Base-by-base conservation (phyloP, 1,284 basidiomycete genomes). In the Fistulinella cinereoalba region DNA sequence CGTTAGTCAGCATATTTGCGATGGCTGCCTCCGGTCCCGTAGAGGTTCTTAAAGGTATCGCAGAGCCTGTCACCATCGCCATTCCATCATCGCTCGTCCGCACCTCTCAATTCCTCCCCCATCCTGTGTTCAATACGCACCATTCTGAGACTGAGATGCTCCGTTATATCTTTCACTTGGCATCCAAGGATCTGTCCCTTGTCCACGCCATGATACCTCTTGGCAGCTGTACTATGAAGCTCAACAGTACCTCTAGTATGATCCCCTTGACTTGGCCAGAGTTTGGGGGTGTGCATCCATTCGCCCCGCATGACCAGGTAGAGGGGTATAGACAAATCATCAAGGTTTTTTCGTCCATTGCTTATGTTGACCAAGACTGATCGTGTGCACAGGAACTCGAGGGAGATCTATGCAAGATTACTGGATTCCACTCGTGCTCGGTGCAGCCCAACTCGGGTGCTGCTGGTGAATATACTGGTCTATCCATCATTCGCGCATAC, bases 141-240 rank as follows among this genome's bases (percentile, higher is more conserved):
- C 95, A 97, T 66, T 96, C 92, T 8, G 96, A 99, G 75, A 98
- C 96, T 2, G 92, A 97, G 73, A 92, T 99, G 88, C 76, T 99
- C 41, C 90, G 94, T 38, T 97, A 97, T 72, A 92, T 99, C 66
- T 84, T 93, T 71, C 85, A 92, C 57, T 80, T 99, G 38, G 92
- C 96, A 57, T 84, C 85, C 46, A 98, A 98, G 74, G 96, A 99
- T 66, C 81, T 98, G 47, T 91, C 92, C 25, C 85, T 99, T 28
- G 88, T 91, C 6, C 95, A 99, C 66, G 85, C 92, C 32, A 98
- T 98, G 93, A 97, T 97, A 60, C 90, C 97, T 5, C 83, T 99
- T 12, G 96, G 96, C 46, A 96, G 89, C 61, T 95, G 92, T 68
- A 95, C 92, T 10, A 97, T 96, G 93, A 95, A 97, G 75, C 79